Percentiles rank a stretch among this genome's conserved stretches.
Conservation (phyloP, 2,329 filamentous ascomycete species). For the Curvularia verruculosa region DNA sequence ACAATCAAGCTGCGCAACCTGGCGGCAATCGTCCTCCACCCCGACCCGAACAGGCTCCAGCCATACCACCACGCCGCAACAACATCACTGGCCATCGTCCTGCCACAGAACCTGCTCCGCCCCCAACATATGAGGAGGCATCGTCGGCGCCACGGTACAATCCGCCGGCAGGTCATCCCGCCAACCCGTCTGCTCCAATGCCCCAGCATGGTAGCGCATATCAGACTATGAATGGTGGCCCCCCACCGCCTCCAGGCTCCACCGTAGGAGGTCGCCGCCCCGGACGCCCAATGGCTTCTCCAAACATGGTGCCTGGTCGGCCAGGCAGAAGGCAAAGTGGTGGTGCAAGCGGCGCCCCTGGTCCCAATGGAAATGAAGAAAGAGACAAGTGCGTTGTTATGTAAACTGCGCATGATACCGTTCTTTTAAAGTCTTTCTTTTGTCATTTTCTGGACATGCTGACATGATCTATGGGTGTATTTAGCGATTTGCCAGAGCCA, state of each 20-base stretch:
- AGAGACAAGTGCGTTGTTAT: constrained; percentile 45
- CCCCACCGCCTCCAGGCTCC: constrained; percentile 21
- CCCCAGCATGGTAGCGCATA: constrained; percentile 37
- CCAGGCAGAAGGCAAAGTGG: constrained; percentile 36
- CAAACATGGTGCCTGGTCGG: constrained; percentile 11
- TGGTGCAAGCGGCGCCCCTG: constrained; percentile 19
- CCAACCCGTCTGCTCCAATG: constrained; percentile 46
- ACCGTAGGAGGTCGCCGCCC: background rate
- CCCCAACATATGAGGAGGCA: constrained; percentile 70
- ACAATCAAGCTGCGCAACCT: constrained; percentile 55
- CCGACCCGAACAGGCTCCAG: constrained; percentile 49
- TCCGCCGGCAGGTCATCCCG: constrained; percentile 55
- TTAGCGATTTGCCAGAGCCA: background rate
- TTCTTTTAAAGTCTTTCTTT: background rate
- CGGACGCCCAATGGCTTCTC: background rate
- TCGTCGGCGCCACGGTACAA: constrained; percentile 62
- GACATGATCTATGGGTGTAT: background rate
- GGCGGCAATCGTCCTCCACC: constrained; percentile 36
- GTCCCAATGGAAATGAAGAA: constrained; percentile 26
- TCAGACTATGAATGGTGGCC: constrained; percentile 19
- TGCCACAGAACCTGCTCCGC: constrained; percentile 59
- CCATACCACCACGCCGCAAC: constrained; percentile 54
- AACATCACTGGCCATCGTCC: constrained; percentile 46
- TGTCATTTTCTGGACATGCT: background rate
- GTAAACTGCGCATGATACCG: constrained; percentile 22